Evolutionary conservation across 306 rosid species (phyloP).

Genomic region (Rosa persica): DNA sequence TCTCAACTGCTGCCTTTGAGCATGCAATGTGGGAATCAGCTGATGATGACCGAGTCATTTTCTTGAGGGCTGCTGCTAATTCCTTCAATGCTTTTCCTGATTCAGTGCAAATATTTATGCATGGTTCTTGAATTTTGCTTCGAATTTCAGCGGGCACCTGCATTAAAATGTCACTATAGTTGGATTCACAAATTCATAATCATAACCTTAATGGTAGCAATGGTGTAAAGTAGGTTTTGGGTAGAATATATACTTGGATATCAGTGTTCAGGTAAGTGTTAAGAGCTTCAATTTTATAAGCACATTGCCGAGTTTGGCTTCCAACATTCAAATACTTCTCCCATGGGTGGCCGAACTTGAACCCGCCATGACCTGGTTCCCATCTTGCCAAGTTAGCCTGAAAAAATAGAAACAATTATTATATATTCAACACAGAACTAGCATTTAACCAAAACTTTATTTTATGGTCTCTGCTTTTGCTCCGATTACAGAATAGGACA

Average conservation of each 20-base stretch:
- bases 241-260: slow-evolving; percentile 14
- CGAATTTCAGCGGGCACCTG: slow-evolving; percentile 13
- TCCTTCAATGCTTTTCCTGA: slow-evolving; percentile 26
- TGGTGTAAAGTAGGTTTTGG: not conserved
- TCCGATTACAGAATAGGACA: too few species aligned
- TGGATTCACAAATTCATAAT: not conserved
- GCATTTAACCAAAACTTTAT: too few species aligned
- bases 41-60: slow-evolving; percentile 17
- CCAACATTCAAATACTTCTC: slow-evolving; percentile 28
- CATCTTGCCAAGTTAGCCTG: slow-evolving; percentile 36
- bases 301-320: slow-evolving; percentile 19
- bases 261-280: slow-evolving; percentile 13
- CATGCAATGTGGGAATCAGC: not conserved
- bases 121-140: slow-evolving; percentile 15
- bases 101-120: slow-evolving; percentile 17
- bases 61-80: slow-evolving; percentile 8
- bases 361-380: slow-evolving; percentile 30
- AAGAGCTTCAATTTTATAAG: slow-evolving; percentile 26
- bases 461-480: too few species aligned
- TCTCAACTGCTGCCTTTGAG: slow-evolving; percentile 4
- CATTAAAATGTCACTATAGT: not conserved
- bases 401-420: not conserved
- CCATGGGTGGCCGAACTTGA: slow-evolving; percentile 32
- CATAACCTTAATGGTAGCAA: not conserved
- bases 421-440: not conserved